Conservation (phyloP, 768 basidiomycete species). For the Calocera viscosa region DNA sequence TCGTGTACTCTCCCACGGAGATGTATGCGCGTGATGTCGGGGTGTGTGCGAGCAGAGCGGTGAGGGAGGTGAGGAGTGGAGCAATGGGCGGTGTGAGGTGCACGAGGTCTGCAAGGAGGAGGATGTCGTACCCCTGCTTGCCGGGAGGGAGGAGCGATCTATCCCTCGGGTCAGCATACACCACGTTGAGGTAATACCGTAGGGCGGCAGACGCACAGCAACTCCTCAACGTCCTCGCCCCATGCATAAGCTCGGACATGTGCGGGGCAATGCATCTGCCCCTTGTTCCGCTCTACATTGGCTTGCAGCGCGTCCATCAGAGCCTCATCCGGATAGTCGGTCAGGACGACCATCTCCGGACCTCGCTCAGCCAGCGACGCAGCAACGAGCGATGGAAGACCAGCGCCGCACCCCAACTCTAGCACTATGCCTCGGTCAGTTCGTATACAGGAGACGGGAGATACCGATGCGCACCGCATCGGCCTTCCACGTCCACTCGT, state of each 20-base stretch:
- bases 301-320: conserved; percentile 45
- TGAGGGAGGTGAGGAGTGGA: conserved; percentile 40
- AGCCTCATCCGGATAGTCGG: conserved; percentile 54
- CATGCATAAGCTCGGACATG: conserved; percentile 47
- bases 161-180: background rate
- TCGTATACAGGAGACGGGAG: background rate
- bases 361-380: conserved; percentile 34
- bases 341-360: conserved; percentile 40
- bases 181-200: background rate
- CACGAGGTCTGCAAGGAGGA: conserved; percentile 60
- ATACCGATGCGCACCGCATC: conserved; percentile 30
- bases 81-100: conserved; percentile 54
- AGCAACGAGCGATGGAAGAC: conserved; percentile 51
- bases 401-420: conserved; percentile 61
- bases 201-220: conserved; percentile 35
- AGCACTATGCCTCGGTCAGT: conserved; percentile 33
- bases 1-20: conserved; percentile 38
- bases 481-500: conserved; percentile 33
- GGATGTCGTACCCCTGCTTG: conserved; percentile 37
- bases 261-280: conserved; percentile 34
- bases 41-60: conserved; percentile 35
- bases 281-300: conserved; percentile 43
- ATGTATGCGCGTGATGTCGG: conserved; percentile 40
- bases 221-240: conserved; percentile 38
- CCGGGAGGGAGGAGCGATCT: background rate